Percentiles rank a stretch among this genome's conserved stretches.
phyloP scores from a whole-genome alignment of 305 asterid genomes.

The Solanum hybrid region DNA sequence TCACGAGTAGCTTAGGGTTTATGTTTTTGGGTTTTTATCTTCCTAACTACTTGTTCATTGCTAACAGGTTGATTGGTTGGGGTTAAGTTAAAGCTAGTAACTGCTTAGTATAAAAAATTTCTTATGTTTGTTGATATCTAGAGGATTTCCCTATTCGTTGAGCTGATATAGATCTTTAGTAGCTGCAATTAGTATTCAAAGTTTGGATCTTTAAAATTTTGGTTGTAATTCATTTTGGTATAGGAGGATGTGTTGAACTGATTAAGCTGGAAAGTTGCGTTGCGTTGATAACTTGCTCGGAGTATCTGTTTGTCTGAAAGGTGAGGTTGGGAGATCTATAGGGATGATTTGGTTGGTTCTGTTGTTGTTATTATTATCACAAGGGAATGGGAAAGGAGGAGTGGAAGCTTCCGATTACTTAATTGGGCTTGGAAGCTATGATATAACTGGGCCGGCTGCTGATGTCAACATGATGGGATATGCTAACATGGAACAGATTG shows the following conservation, averaged over 20 bases:
- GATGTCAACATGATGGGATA: slow-evolving; percentile 99
- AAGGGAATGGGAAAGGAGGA: slow-evolving; percentile 31
- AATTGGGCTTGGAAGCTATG: slow-evolving; percentile 92
- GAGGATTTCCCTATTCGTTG: not conserved
- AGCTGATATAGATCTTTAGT: not conserved
- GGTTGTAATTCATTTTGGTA: not conserved
- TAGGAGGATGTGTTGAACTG: not conserved
- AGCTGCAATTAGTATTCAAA: not conserved
- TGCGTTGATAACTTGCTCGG: not conserved
- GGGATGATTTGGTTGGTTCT: slow-evolving; percentile 39
- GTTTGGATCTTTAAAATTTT: not conserved
- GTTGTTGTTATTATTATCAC: slow-evolving; percentile 32
- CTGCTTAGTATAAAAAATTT: not conserved
- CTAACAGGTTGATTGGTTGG: not conserved
- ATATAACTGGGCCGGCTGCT: slow-evolving; percentile 97
- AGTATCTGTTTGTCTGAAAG: not conserved
- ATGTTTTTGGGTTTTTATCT: not conserved
- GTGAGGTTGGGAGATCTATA: slow-evolving; percentile 18
- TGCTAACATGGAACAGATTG: slow-evolving; percentile 66
- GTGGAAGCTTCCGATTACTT: slow-evolving; percentile 54
- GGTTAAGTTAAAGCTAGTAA: not conserved
- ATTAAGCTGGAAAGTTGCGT: not conserved
- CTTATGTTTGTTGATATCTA: not conserved
- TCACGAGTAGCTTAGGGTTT: not conserved
- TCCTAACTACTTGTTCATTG: not conserved